These are phyloP conservation scores for Trichomonas vaginalis DNA, from an alignment of 208 protist species.

Conservation along the genomic window DNA sequence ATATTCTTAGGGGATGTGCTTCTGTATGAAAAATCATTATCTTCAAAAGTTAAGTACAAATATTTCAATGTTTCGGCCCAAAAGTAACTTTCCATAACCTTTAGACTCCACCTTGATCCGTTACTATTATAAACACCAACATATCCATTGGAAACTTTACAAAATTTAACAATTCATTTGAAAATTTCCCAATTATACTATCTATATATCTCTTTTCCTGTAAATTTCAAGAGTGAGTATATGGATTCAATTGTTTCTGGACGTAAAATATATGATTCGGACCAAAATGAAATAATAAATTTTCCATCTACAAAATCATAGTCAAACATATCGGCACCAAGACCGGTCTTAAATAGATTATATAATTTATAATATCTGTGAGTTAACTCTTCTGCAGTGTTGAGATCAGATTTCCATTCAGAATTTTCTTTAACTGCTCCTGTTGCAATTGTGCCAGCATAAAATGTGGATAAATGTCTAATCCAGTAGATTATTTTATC, in stretches of 20 bases:
- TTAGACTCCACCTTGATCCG: conserved; percentile 14
- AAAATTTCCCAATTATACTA: conserved; percentile 59
- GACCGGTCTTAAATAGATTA: background rate
- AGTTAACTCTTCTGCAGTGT: background rate
- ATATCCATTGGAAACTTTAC: conserved; percentile 35
- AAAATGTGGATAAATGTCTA: background rate
- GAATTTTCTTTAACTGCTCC: background rate
- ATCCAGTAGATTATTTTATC: background rate
- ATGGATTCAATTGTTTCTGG: conserved; percentile 38
- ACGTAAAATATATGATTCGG: background rate
- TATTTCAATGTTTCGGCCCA: conserved; percentile 70
- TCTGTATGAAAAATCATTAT: conserved; percentile 59
- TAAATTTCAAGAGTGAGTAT: conserved; percentile 33
- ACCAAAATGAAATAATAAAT: background rate
- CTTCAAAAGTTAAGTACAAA: conserved; percentile 57
- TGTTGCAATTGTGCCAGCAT: background rate
- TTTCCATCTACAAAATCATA: background rate
- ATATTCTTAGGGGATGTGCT: conserved; percentile 53
- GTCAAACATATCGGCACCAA: background rate
- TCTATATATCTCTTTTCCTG: conserved; percentile 46
- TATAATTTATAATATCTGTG: background rate
- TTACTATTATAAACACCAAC: conserved; percentile 31
- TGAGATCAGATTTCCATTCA: background rate
- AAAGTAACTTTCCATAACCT: conserved; percentile 61
- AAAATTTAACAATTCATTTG: conserved; percentile 41